These are phyloP conservation scores for Anthracocystis setariae DNA, from an alignment of 1,284 basidiomycete genomes.

Conservation along the genomic window DNA sequence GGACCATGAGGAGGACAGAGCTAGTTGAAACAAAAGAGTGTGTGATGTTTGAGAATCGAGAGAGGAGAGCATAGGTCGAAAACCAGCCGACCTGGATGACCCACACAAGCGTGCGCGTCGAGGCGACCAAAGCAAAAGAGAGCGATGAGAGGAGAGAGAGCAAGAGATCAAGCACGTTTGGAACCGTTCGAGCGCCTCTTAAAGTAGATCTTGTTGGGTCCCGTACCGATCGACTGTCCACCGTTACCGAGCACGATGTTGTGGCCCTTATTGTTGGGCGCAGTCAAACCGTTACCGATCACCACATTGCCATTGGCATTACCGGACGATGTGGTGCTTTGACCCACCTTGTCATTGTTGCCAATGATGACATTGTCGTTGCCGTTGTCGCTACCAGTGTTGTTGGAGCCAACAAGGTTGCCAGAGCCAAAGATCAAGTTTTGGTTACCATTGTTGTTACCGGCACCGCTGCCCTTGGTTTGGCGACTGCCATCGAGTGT, in stretches of 20 bases:
- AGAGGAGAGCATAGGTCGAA: no score
- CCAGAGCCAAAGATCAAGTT: slow-evolving; percentile 5
- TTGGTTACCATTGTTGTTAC: slow-evolving; percentile 3
- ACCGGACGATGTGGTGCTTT: slow-evolving; percentile 10
- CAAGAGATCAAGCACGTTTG: no score
- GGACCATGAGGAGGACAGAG: slow-evolving; percentile 1
- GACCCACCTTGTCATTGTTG: slow-evolving; percentile 4
- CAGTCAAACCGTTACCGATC: slow-evolving; percentile 13
- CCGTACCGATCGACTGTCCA: neutral
- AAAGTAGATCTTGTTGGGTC: slow-evolving; percentile 23
- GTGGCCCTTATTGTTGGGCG: no score
- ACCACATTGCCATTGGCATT: slow-evolving; percentile 18
- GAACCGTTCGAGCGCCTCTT: slow-evolving; percentile 4
- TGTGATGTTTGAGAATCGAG: no score
- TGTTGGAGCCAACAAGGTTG: slow-evolving; percentile 6
- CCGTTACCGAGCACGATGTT: slow-evolving; percentile 13
- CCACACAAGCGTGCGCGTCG: no score
- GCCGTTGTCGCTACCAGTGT: slow-evolving; percentile 5
- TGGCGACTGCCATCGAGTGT: neutral
- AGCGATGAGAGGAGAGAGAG: no score
- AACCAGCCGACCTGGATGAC: no score
- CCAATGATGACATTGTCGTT: slow-evolving; percentile 19
- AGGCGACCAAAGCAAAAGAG: no score
- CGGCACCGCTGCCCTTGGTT: neutral
- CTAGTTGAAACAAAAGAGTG: neutral